Evolutionary conservation across 2,329 filamentous ascomycete species (phyloP).

Genomic region (Neonectria sp.): DNA sequence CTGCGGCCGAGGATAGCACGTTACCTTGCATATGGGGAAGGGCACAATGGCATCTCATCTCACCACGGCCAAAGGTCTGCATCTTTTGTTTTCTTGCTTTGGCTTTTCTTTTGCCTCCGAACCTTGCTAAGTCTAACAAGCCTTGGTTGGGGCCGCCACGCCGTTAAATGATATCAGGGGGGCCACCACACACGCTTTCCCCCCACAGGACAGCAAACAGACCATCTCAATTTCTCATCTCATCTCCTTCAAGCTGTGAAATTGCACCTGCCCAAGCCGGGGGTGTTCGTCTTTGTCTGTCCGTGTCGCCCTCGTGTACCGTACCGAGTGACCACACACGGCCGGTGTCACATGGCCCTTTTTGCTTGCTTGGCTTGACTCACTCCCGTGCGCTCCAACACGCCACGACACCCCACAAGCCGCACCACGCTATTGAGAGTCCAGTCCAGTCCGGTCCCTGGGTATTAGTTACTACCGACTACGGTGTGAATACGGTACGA

Average conservation of each 20-base stretch:
- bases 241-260: conserved; percentile 3
- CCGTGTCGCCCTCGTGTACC: too few relatives aligned
- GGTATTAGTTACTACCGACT: too few relatives aligned
- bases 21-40: conserved; percentile 24
- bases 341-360: neutral
- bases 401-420: neutral
- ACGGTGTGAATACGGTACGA: neutral
- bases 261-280: neutral
- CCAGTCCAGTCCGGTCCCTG: neutral
- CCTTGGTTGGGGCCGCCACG: neutral
- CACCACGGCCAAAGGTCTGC: neutral
- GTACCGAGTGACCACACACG: too few relatives aligned
- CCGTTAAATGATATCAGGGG: neutral
- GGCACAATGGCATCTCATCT: conserved; percentile 8
- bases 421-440: neutral
- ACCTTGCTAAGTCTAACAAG: neutral
- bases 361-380: neutral
- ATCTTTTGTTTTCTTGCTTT: neutral
- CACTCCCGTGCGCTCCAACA: neutral
- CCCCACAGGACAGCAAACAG: conserved; percentile 5
- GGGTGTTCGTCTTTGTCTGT: neutral
- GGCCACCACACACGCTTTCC: neutral
- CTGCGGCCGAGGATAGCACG: conserved; percentile 18
- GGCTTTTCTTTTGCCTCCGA: too few relatives aligned
- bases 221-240: conserved; percentile 12